Percentiles rank a stretch among this genome's conserved stretches.
These are phyloP conservation scores for Daldinia loculata DNA, from an alignment of 495 filamentous ascomycete genomes.

Conservation along the genomic window DNA sequence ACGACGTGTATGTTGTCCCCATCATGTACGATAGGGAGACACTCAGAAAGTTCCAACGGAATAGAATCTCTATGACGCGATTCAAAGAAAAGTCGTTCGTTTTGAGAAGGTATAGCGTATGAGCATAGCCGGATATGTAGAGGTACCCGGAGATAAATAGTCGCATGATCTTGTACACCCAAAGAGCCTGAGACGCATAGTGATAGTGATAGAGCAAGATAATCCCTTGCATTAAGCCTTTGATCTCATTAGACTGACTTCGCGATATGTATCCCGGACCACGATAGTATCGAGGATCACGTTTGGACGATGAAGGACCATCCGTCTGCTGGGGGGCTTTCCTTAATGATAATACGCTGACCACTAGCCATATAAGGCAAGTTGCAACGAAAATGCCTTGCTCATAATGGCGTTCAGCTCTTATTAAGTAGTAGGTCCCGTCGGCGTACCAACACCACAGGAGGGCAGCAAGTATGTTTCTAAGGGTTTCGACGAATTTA, in stretches of 20 bases:
- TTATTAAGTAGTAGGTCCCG: conserved; percentile 63
- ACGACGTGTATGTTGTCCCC: conserved; percentile 64
- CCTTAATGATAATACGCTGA: conserved; percentile 52
- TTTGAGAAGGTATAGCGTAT: conserved; percentile 63
- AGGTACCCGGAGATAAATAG: conserved; percentile 67
- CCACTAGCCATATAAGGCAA: conserved; percentile 45
- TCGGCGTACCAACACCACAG: conserved; percentile 66
- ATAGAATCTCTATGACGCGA: conserved; percentile 58
- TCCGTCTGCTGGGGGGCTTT: conserved; percentile 30
- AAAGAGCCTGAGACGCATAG: conserved; percentile 58
- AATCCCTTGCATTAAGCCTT: conserved; percentile 69
- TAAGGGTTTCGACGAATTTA: conserved; percentile 4
- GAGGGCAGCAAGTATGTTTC: conserved; percentile 51
- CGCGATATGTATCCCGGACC: conserved; percentile 57
- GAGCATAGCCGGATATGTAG: conserved; percentile 68
- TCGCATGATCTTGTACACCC: conserved; percentile 63
- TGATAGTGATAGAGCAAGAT: conserved; percentile 68
- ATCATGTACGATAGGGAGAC: conserved; percentile 64
- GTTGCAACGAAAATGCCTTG: conserved; percentile 51
- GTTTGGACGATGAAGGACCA: conserved; percentile 24
- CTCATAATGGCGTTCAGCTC: conserved; percentile 62
- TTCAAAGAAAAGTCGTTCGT: conserved; percentile 64
- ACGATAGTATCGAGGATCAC: conserved; percentile 9
- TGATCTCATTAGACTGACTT: conserved; percentile 69
- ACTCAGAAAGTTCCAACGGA: conserved; percentile 65